A percentile compares a stretch with the other conserved stretches of the same genome.
These are phyloP conservation scores for Xerocomus nothofagi DNA, from an alignment of 1,284 basidiomycete species.

Conservation along the genomic window DNA sequence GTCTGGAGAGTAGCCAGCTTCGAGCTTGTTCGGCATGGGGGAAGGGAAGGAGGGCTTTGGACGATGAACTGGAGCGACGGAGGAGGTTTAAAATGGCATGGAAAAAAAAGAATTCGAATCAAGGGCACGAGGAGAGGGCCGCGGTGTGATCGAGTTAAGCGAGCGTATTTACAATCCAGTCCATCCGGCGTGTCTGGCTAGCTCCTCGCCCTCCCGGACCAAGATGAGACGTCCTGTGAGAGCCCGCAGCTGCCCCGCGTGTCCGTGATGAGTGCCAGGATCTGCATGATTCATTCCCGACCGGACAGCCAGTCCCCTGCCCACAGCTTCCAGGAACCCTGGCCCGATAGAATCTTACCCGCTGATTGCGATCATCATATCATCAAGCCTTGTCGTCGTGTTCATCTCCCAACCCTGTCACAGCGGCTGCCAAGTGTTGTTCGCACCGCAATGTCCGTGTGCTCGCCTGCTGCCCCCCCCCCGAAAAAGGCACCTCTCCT, in stretches of 20 bases:
- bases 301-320: conserved; percentile 8
- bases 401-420: conserved; percentile 16
- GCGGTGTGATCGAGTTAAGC: conserved; percentile 42
- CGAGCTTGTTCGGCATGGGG: conserved; percentile 48
- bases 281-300: conserved; percentile 41
- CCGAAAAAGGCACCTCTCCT: conserved; percentile 23
- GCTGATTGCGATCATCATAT: conserved; percentile 28
- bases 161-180: conserved; percentile 41
- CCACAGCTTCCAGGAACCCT: conserved; percentile 34
- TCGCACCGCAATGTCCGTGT: conserved; percentile 36
- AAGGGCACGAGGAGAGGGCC: conserved; percentile 63
- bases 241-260: background rate
- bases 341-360: conserved; percentile 25
- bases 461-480: conserved; percentile 6
- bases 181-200: conserved; percentile 27
- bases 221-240: background rate
- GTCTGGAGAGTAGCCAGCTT: conserved; percentile 37
- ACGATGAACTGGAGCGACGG: conserved; percentile 18
- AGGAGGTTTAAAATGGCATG: conserved; percentile 51
- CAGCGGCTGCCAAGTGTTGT: conserved; percentile 17
- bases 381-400: conserved; percentile 15
- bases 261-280: conserved; percentile 17
- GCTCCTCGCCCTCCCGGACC: conserved; percentile 9
- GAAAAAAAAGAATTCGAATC: conserved; percentile 62
- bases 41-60: conserved; percentile 25